These are phyloP conservation scores for Claviceps capensis DNA, from an alignment of 2,329 filamentous ascomycete genomes.

Conservation along the genomic window DNA sequence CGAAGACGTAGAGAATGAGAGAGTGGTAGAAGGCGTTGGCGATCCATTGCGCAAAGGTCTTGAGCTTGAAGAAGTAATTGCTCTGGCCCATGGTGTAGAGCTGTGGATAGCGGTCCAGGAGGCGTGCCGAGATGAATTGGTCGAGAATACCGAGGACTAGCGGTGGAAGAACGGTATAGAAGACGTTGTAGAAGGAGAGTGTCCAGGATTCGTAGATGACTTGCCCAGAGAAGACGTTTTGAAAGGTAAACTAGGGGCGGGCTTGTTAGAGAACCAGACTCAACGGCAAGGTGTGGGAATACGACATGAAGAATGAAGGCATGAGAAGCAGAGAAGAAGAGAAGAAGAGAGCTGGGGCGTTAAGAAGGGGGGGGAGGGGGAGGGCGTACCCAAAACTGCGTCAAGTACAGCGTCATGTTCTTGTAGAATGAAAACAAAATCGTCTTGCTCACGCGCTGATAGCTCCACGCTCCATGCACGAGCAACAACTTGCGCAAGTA, in stretches of 20 bases:
- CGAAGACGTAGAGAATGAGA: constrained; percentile 77
- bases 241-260: constrained; percentile 66
- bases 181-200: constrained; percentile 97
- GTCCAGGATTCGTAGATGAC: constrained; percentile 99
- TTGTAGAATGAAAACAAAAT: constrained; percentile 99
- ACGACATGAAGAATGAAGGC: neutral
- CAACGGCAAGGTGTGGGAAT: too few species aligned
- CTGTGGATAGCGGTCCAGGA: constrained; percentile 91
- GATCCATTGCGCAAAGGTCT: constrained; percentile 88
- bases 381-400: constrained; percentile 81
- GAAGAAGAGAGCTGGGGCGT: neutral
- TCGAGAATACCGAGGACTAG: constrained; percentile 93
- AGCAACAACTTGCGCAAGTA: constrained; percentile 87
- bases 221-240: constrained; percentile 94
- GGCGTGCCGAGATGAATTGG: constrained; percentile 87
- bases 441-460: constrained; percentile 91
- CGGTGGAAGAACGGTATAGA: constrained; percentile 89
- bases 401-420: constrained; percentile 97
- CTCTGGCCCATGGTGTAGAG: constrained; percentile 87
- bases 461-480: constrained; percentile 95
- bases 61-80: constrained; percentile 84
- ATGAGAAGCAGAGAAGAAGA: neutral
- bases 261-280: neutral
- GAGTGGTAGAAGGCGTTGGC: constrained; percentile 93
- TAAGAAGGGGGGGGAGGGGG: neutral